Evolutionary conservation across 768 basidiomycete genomes (phyloP), one percentile per base, ranked within the genome.

Genomic region (Lactifluus volemus): DNA sequence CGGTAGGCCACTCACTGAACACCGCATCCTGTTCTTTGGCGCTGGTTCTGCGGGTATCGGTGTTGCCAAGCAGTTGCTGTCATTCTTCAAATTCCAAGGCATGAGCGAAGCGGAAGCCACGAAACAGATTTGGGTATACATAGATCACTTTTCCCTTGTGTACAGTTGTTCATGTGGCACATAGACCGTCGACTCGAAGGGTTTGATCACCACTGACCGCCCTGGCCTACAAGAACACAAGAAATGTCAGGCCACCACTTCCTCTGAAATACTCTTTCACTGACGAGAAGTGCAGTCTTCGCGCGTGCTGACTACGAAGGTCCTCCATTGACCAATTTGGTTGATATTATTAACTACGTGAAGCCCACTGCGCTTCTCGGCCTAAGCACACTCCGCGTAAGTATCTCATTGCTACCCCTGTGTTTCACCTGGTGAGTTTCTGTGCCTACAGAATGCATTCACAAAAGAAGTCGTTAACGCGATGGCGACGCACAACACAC

Each of bases 1-100:
- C 15, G 84, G 85, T 4, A 74, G 75, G 14, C 79, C 88, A 4
- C 76, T 92, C 47, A 75, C 77, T 39, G 82, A 85, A 32, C 94
- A 96, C 69, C 83, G 85, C 39, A 91, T 98, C 68, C 82, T 96
- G 41, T 96, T 98, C 80, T 88, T 92, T 58, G 95, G 95, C 14
- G 92, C 94, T 10, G 95, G 95, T 8, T 89, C 86, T 30, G 90
- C 92, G 2, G 94, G 92, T 65, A 88, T 97, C 55, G 95, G 94
- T 55, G 95, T 98, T 53, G 94, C 88, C 55, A 85, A 82, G 74
- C 92, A 96, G 72, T 75, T 92, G 48, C 82, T 86, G 78, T 88
- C 87, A 71, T 96, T 94, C 81, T 93, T 94, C 79, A 90, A 81
- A 34, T 75, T 90, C 66, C 78, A 86, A 64, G 91, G 93, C 32